Percentiles rank a stretch among this genome's conserved stretches.
phyloP scores from a whole-genome alignment of 2,329 filamentous ascomycete genomes.

The Pseudofabraea citricarpa region DNA sequence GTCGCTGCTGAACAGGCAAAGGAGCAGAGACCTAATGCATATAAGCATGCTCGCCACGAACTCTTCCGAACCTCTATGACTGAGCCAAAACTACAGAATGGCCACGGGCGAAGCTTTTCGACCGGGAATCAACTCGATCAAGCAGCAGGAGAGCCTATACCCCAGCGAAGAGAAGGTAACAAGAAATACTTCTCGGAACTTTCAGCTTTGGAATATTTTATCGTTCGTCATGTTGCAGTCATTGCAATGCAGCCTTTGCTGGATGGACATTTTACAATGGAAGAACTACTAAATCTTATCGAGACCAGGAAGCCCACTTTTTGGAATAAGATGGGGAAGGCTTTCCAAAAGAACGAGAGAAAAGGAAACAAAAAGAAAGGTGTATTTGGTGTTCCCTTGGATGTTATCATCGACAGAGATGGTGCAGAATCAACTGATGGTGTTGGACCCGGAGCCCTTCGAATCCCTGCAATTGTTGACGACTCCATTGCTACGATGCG shows the following conservation, averaged over 20 bases:
- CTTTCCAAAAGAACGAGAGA: conserved; percentile 80
- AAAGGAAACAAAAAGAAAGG: conserved; percentile 86
- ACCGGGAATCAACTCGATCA: conserved; percentile 47
- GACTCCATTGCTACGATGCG: conserved; percentile 92
- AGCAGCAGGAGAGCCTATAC: conserved; percentile 43
- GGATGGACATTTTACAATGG: conserved; percentile 85
- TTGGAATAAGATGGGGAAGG: conserved; percentile 97
- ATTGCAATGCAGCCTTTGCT: conserved; percentile 91
- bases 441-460: conserved; percentile 83
- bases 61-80: conserved; percentile 51
- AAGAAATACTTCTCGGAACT: conserved; percentile 95
- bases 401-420: conserved; percentile 85
- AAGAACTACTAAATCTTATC: conserved; percentile 87
- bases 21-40: conserved; percentile 79
- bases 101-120: conserved; percentile 65
- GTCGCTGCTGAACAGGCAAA: conserved; percentile 93
- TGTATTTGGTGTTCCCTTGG: conserved; percentile 85
- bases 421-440: conserved; percentile 97
- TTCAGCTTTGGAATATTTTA: conserved; percentile 94
- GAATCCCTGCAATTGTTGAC: conserved; percentile 91
- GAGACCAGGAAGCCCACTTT: conserved; percentile 92
- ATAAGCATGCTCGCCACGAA: conserved; percentile 69
- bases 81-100: conserved; percentile 63
- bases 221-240: conserved; percentile 90
- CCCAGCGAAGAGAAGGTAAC: conserved; percentile 35